Base-by-base conservation (phyloP, 352 stramenopile species). In the Globisporangium orthogonon region DNA sequence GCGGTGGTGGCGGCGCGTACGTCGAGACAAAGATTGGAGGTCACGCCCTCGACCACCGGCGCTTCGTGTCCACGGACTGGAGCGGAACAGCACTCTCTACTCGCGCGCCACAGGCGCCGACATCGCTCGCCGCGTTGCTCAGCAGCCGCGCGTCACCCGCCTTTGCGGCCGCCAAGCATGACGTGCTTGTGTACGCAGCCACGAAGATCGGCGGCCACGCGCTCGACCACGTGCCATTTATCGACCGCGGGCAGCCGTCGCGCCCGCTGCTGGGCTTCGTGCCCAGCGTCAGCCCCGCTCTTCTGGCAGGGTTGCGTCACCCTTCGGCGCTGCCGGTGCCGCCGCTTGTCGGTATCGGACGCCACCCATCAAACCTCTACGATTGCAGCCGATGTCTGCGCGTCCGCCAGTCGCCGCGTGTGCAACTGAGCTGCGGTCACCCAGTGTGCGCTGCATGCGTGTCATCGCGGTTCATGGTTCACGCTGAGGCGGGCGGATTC, bases 1-100 rank as follows among this genome's bases (percentile, higher is more conserved):
- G 57, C 15, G 29, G 55, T 15, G 18, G 33, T 43, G 51, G 41
- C 29, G 62, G 65, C 23, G 44, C 33, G 23, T 88, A 75, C 60
- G 63, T 73, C 17, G 83, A 94, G 61, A 81, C 83, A 0, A 93
- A 93, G 63, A 93, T 91, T 46, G 83, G 81, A 17, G 83, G 83
- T 30, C 83, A 93, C 50, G 62, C 76, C 14, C 65, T 91, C 50
- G 83, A 94, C 59, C 83, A 93, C 64, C 72, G 72, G 43, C 74
- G 72, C 28, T 64, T 74, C 37, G 28, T 47, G 14, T 46, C 41
- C 18, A 11, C 50, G 4, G n/a, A 55, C 35, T 46, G n/a, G 35
- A 35, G 11, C 18, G 11, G 11, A 6, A 11, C 50, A 2, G 9
- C 29, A 9, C 35, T 17, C 9, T 29, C 33, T 0, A 33, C 50